Evolutionary conservation across 2,329 filamentous ascomycete species (phyloP).

Genomic region (Botrytis sinoallii): DNA sequence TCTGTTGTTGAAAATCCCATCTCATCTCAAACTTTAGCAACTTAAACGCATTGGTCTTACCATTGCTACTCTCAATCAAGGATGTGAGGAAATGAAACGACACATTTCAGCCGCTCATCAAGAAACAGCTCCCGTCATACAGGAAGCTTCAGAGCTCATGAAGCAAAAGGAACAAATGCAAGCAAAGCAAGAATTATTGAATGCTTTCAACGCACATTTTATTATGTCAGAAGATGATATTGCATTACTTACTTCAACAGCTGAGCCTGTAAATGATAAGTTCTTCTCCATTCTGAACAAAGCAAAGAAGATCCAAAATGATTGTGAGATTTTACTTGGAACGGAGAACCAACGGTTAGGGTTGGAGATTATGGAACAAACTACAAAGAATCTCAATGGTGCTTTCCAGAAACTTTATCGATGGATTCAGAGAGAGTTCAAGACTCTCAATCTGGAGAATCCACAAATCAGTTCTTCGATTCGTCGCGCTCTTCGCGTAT

Average conservation of each 20-base stretch:
- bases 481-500: slow-evolving; percentile 75
- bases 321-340: slow-evolving; percentile 85
- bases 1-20: slow-evolving; percentile 13
- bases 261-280: slow-evolving; percentile 77
- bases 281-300: slow-evolving; percentile 78
- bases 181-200: slow-evolving; percentile 73
- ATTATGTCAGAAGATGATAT: slow-evolving; percentile 78
- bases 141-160: slow-evolving; percentile 73
- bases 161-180: slow-evolving; percentile 71
- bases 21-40: slow-evolving; percentile 58
- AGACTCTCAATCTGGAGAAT: slow-evolving; percentile 86
- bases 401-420: slow-evolving; percentile 95
- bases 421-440: slow-evolving; percentile 94
- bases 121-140: slow-evolving; percentile 70
- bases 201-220: slow-evolving; percentile 79
- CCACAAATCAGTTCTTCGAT: slow-evolving; percentile 87
- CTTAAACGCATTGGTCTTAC: slow-evolving; percentile 77
- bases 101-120: slow-evolving; percentile 73
- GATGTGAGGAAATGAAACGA: slow-evolving; percentile 74
- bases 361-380: slow-evolving; percentile 87
- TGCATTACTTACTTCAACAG: slow-evolving; percentile 69
- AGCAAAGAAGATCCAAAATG: slow-evolving; percentile 81
- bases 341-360: slow-evolving; percentile 87
- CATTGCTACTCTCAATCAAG: slow-evolving; percentile 73
- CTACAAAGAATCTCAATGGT: slow-evolving; percentile 78